Conservation (phyloP, 1,284 basidiomycete species). For the Lentinula novae-zelandiae region DNA sequence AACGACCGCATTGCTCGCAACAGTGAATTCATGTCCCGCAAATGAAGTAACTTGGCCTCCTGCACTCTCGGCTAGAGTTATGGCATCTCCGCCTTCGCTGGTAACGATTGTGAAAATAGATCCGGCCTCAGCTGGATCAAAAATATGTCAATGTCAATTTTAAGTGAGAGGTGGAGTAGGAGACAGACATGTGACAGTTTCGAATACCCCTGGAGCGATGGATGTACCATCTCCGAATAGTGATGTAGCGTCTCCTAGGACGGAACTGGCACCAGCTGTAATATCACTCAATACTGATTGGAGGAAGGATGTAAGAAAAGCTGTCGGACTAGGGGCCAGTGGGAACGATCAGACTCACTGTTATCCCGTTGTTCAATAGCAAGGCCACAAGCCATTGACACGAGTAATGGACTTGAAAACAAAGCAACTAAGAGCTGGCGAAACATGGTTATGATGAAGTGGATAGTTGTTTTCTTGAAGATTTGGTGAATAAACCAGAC, state of each 20-base stretch:
- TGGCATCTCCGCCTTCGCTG: conserved; percentile 8
- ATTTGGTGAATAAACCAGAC: too few species aligned
- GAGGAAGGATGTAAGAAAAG: background rate
- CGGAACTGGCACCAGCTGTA: conserved; percentile 1
- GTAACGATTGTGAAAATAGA: conserved; percentile 6
- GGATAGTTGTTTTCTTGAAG: too few species aligned
- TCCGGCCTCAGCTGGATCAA: conserved; percentile 1
- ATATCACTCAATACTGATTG: background rate
- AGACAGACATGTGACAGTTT: conserved; percentile 11
- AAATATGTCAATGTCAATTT: background rate
- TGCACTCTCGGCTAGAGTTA: conserved; percentile 9
- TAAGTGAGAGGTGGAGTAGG: background rate
- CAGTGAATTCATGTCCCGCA: conserved; percentile 6
- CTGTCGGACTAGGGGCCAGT: background rate
- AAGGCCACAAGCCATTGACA: background rate
- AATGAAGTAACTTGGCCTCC: conserved; percentile 7
- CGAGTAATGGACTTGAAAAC: background rate
- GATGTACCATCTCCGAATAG: conserved; percentile 8
- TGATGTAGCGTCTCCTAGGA: conserved; percentile 4
- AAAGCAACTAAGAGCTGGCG: conserved; percentile 13
- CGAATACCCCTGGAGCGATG: conserved; percentile 4
- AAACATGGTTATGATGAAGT: conserved; percentile 29
- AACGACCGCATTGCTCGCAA: background rate
- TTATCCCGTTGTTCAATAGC: background rate
- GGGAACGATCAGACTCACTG: too few species aligned